phyloP scores from a whole-genome alignment of 805 yeast genomes.

The Candida fluviatilis region DNA sequence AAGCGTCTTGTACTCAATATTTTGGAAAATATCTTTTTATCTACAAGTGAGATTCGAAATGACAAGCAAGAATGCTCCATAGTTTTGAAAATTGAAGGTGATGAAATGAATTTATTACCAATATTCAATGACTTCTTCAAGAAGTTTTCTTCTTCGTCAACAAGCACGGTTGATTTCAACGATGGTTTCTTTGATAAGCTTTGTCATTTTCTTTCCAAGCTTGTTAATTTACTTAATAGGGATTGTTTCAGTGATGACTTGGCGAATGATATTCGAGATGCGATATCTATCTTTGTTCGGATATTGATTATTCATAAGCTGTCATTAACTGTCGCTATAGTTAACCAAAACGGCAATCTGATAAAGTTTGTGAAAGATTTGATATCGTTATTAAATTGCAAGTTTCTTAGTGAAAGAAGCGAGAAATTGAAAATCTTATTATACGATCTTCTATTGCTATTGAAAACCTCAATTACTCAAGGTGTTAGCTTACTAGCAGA shows the following conservation, averaged over 20 bases:
- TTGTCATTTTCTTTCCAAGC: constrained; percentile 16
- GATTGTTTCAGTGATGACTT: constrained; percentile 1
- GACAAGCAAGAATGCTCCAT: constrained; percentile 3
- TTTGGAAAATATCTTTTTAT: constrained; percentile 26
- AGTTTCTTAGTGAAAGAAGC: constrained; percentile 30
- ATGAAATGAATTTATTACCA: constrained; percentile 25
- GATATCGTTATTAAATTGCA: constrained; percentile 42
- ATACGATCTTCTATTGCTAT: constrained; percentile 54
- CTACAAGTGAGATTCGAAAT: constrained; percentile 10
- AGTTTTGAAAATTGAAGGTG: constrained; percentile 4
- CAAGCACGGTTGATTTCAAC: constrained; percentile 18
- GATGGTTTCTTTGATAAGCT: constrained; percentile 19
- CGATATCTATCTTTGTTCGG: constrained; percentile 48
- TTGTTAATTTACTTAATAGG: constrained; percentile 15
- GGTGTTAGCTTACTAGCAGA: constrained; percentile 9
- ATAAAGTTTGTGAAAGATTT: constrained; percentile 47
- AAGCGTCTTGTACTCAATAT: constrained; percentile 21
- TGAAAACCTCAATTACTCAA: constrained; percentile 39
- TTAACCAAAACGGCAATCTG: constrained; percentile 35
- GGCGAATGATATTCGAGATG: constrained; percentile 12
- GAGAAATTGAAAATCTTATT: constrained; percentile 52
- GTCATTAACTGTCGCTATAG: constrained; percentile 43
- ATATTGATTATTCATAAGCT: constrained; percentile 56
- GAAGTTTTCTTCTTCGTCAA: constrained; percentile 39
- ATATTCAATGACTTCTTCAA: constrained; percentile 42